phyloP scores from a whole-genome alignment of 768 basidiomycete species.

The Coprinopsis strossmayeri region DNA sequence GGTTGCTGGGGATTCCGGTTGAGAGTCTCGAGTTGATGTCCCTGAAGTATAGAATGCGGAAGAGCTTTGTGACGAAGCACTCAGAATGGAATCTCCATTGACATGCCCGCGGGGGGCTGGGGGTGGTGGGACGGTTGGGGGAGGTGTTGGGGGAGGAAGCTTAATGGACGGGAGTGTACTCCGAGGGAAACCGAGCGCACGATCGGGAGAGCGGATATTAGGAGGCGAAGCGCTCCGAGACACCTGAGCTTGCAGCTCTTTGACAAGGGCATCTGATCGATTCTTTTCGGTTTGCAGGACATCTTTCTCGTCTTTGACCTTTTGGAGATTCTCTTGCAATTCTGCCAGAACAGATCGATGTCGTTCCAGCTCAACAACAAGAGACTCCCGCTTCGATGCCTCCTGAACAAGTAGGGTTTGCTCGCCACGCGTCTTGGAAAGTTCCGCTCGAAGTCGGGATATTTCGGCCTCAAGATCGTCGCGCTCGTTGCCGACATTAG shows the following conservation, averaged over 20 bases:
- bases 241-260: slow-evolving; percentile 73
- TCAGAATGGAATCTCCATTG: slow-evolving; percentile 46
- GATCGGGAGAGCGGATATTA: slow-evolving; percentile 47
- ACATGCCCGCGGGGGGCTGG: slow-evolving; percentile 55
- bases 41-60: slow-evolving; percentile 45
- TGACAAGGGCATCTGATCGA: slow-evolving; percentile 60
- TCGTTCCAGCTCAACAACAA: slow-evolving; percentile 68
- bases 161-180: slow-evolving; percentile 61
- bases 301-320: slow-evolving; percentile 80
- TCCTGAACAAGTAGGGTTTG: slow-evolving; percentile 62
- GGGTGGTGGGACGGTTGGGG: slow-evolving; percentile 81
- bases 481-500: slow-evolving; percentile 36
- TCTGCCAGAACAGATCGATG: slow-evolving; percentile 74
- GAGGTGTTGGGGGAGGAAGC: slow-evolving; percentile 82
- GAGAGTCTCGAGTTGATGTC: slow-evolving; percentile 60
- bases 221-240: slow-evolving; percentile 56
- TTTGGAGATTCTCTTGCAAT: slow-evolving; percentile 70
- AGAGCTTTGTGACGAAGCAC: slow-evolving; percentile 58
- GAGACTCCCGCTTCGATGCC: slow-evolving; percentile 67
- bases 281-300: slow-evolving; percentile 64
- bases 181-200: slow-evolving; percentile 49
- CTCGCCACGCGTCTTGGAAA: slow-evolving; percentile 50
- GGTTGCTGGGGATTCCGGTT: slow-evolving; percentile 59
- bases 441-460: slow-evolving; percentile 48
- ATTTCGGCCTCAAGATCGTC: slow-evolving; percentile 40